Evolutionary conservation across 208 protist genomes (phyloP).

Genomic region (Endotrypanum monterogeii): DNA sequence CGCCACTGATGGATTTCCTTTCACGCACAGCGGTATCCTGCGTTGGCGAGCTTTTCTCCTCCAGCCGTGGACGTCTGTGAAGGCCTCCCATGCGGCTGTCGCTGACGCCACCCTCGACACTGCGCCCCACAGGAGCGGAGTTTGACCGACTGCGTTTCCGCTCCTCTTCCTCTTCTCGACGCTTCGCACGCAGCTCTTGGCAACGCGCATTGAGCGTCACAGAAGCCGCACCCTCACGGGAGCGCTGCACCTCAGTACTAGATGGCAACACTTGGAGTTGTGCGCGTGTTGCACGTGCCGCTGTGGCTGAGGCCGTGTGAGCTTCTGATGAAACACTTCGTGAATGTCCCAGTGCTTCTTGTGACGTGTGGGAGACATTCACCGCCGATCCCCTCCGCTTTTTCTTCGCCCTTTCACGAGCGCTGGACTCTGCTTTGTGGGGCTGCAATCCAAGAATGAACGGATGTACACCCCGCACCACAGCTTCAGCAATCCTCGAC

Average conservation of each 20-base stretch:
- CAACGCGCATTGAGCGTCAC: conserved; percentile 10
- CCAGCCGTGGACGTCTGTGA: background rate
- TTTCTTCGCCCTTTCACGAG: conserved; percentile 19
- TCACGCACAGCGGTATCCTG: background rate
- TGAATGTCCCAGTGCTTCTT: background rate
- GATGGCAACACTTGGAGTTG: background rate
- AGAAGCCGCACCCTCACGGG: conserved; percentile 13
- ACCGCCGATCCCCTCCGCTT: background rate
- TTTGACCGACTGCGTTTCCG: conserved; percentile 6
- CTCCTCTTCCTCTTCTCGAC: background rate
- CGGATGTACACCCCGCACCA: conserved; percentile 26
- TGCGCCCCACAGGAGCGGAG: background rate
- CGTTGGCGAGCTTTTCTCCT: background rate
- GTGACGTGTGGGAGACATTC: no score
- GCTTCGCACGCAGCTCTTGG: conserved; percentile 16
- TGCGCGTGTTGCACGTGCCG: background rate
- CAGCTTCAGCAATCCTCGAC: conserved; percentile 22
- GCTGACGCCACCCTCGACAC: background rate
- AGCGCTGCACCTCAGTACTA: background rate
- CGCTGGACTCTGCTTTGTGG: conserved; percentile 16
- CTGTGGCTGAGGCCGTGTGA: background rate
- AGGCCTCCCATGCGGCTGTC: background rate
- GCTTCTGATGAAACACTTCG: background rate
- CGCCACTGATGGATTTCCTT: background rate
- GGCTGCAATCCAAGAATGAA: conserved; percentile 13